Base-by-base conservation (phyloP, 306 rosid genomes). In the Bauhinia variegata region DNA sequence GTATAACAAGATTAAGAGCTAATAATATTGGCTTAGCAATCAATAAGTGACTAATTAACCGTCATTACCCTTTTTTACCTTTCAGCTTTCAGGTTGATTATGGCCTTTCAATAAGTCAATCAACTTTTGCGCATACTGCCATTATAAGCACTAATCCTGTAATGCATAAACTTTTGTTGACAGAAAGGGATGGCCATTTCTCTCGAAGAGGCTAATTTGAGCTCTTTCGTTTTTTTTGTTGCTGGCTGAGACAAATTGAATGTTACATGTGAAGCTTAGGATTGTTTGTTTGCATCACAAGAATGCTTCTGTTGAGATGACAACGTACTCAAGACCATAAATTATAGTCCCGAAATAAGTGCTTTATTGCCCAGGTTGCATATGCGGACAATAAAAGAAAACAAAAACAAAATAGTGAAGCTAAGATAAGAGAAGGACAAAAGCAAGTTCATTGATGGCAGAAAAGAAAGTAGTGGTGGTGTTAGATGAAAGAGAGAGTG, bases 51-150 rank as follows among this genome's bases (percentile, higher is more conserved):
- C 28, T 23, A 23, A 23, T 23, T 23, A 23, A 23, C n/a, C n/a
- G n/a, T n/a, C n/a, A n/a, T n/a, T n/a, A n/a, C n/a, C n/a, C n/a
- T n/a, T n/a, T n/a, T n/a, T n/a, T n/a, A n/a, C n/a, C n/a, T n/a
- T n/a, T n/a, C n/a, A n/a, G n/a, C 36, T 32, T 53, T 43, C 63
- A n/a, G 52, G 60, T 34, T 68, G 68, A 50, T 67, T 48, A 41
- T 55, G 62, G 71, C 78, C 74, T 53, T 72, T 72, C 58, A 30
- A 30, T 51, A 42, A 50, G 43, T n/a, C 47, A 50, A n/a, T 30
- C n/a, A 4, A 16, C 67, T 75, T 73, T 53, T 23, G 1, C 2
- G 28, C 28, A 1, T 2, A 23, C 28, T 23, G 28, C 28, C 28
- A 23, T 23, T 23, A 23, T 23, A 23, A 23, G 28, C 28, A 23